Conservation (phyloP, 441 rosid genomes). For the Gossypium lobatum region DNA sequence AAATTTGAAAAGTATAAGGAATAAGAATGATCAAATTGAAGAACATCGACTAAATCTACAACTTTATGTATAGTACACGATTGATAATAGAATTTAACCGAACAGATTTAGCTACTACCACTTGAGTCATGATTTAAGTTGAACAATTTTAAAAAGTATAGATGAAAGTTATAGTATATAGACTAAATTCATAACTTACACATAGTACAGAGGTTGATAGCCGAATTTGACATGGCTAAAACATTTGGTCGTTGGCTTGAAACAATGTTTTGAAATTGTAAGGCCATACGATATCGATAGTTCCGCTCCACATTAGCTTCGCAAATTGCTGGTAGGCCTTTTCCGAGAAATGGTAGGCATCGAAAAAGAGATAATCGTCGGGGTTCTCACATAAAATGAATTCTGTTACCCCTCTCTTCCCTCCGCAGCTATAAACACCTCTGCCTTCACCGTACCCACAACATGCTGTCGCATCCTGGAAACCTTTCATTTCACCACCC, state of each 20-base stretch:
- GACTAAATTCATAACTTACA: too few species aligned
- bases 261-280: background rate
- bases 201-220: background rate
- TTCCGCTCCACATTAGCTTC: background rate
- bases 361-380: background rate
- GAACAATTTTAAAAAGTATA: too few species aligned
- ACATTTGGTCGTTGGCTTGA: background rate
- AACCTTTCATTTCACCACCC: background rate
- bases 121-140: too few species aligned
- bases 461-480: background rate
- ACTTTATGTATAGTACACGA: too few species aligned
- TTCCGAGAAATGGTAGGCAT: background rate
- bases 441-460: background rate
- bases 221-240: background rate
- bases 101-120: too few species aligned
- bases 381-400: background rate
- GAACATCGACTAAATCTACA: too few species aligned
- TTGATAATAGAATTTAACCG: too few species aligned
- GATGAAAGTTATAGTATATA: too few species aligned
- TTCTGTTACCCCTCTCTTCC: background rate
- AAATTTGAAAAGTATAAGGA: too few species aligned
- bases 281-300: background rate
- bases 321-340: background rate
- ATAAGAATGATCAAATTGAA: too few species aligned
- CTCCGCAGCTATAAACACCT: slow-evolving; percentile 8